Conservation (phyloP, 352 stramenopile species). For the Blastocystis sp. region DNA sequence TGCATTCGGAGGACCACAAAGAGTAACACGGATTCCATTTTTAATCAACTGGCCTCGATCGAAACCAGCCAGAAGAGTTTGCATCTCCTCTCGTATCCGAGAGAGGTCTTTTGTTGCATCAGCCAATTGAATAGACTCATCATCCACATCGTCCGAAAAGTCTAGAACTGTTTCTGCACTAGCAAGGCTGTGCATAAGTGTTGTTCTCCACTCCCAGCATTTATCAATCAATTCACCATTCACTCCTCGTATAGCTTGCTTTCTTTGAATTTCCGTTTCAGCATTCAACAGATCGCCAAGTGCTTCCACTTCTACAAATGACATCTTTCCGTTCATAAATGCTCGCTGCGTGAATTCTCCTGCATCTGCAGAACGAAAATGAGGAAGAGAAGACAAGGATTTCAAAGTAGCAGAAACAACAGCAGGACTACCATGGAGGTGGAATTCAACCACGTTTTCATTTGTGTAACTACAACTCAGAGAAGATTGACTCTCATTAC, state of each 20-base stretch:
- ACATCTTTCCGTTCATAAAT: constrained; percentile 81
- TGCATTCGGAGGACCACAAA: constrained; percentile 80
- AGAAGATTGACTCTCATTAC: constrained; percentile 68
- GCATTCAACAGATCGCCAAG: constrained; percentile 81
- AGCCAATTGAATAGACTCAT: constrained; percentile 76
- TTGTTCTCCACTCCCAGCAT: constrained; percentile 79
- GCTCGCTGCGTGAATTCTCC: constrained; percentile 83
- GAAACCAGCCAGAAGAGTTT: background rate
- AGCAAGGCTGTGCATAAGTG: constrained; percentile 78
- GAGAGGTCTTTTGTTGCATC: background rate
- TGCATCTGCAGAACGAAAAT: constrained; percentile 74
- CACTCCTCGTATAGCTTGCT: constrained; percentile 77
- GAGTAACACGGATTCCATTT: constrained; percentile 73
- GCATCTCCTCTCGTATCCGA: background rate
- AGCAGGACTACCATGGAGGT: constrained; percentile 79
- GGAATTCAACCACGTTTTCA: constrained; percentile 82
- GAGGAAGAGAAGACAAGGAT: constrained; percentile 72
- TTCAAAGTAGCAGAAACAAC: constrained; percentile 80
- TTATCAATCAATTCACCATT: constrained; percentile 76
- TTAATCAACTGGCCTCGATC: background rate
- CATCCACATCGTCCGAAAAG: constrained; percentile 83
- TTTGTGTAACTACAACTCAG: constrained; percentile 75
- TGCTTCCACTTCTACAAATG: constrained; percentile 75
- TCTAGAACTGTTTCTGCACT: constrained; percentile 81
- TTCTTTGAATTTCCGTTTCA: constrained; percentile 80